Base-by-base conservation (phyloP, 2,329 filamentous ascomycete genomes). In the Neonectria sp. region DNA sequence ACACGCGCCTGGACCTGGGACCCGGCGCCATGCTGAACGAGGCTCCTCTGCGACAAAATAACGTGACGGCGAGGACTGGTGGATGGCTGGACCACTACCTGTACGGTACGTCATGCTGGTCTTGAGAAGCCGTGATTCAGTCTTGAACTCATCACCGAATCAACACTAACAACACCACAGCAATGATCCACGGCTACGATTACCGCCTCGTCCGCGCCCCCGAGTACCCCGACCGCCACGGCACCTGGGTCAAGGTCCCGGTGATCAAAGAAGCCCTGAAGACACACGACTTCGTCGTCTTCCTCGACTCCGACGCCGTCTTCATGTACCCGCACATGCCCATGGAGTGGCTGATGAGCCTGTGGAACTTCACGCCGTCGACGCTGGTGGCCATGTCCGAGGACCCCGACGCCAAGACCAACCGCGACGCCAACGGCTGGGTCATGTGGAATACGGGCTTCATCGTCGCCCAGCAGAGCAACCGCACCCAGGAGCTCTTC, bases 291-390 rank as follows among this genome's bases (percentile, higher is more conserved):
- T 80, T 84, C 8, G 80, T 86, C 25, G 75, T 86, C 52, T 82
- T 83, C 51, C 71, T 86, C 59, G 84, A 86, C 69, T 80, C 82
- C 27, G 84, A 86, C 65, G 81, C 79, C 21, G 78, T 81, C 7
- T 79, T 85, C 59, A 75, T 78, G 1, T 77, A 85, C 60, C 78
- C 81, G 1, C 78, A 84, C 37, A 71, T 86, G 1, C 84, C 84
- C 3, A 65, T 85, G 17, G 84, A 86, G 74, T 86, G 83, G 81
- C 79, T 86, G 7, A 79, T 86, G 71, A 84, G 84, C 70, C 78
- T 82, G 46, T 86, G 84, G 84, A 78, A 82, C 60, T 77, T 85
- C 55, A 78, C 75, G 11, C 67, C 74, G 0, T 71, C 80, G 2
- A 85, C 82, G 0, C 78, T 84, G 13, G 73, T 85, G 60, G 82